phyloP scores from a whole-genome alignment of 306 rosid genomes.

The Benincasa hispida region DNA sequence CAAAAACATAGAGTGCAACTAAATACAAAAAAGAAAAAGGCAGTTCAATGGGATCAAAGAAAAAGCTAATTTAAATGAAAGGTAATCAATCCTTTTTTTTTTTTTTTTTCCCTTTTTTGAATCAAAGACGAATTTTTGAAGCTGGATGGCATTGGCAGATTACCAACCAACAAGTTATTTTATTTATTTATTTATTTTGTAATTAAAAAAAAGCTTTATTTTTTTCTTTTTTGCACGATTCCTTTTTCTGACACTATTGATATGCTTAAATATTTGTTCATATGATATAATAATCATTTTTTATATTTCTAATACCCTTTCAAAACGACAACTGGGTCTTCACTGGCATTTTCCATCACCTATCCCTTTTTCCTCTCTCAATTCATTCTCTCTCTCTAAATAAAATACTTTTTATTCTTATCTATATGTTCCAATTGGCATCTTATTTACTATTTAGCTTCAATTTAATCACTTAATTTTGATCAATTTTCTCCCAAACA shows the following conservation, averaged over 20 bases:
- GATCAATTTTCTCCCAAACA: neutral
- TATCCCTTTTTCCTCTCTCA: constrained; percentile 1
- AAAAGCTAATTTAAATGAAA: neutral
- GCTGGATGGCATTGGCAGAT: constrained; percentile 6
- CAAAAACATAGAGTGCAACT: neutral
- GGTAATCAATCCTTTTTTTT: neutral
- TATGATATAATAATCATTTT: neutral
- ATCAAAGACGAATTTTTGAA: neutral
- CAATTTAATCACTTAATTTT: neutral
- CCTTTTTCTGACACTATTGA: constrained; percentile 2
- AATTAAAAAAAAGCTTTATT: neutral
- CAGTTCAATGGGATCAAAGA: neutral
- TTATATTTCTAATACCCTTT: neutral
- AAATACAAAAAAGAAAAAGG: neutral
- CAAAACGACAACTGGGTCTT: neutral
- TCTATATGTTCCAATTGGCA: neutral
- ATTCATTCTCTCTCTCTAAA: neutral
- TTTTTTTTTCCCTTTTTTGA: neutral
- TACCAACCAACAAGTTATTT: neutral
- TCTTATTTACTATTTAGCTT: too few species aligned
- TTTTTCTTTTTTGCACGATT: neutral
- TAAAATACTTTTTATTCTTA: neutral
- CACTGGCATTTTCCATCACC: constrained; percentile 6
- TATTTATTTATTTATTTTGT: neutral
- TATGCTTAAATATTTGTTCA: constrained; percentile 3